Evolutionary conservation across 345 rosid species (phyloP), one percentile per base, ranked within the genome.

Genomic region (Citrus medica): DNA sequence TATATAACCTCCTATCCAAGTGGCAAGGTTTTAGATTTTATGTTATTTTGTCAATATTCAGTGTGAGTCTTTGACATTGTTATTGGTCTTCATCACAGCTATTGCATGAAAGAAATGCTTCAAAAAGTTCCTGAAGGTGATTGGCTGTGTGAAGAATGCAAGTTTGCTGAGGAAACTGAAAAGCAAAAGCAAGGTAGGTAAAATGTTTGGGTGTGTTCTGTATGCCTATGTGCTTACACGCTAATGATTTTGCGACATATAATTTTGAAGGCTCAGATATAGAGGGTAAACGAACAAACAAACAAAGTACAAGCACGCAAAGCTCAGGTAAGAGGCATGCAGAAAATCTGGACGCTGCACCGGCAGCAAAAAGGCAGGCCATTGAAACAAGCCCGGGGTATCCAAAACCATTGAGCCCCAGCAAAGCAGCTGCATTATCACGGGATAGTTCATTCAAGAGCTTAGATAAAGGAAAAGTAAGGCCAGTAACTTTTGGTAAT

Each of bases 141-240:
- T 68, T 97, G 99, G 99, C 88, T 94, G 17, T 97, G 99, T 79
- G 99, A 97, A 86, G 98, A 92, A 84, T 97, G 99, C 89, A 87
- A 92, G 85, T 76, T 88, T 76, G 83, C 88, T 21, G 97, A 92
- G 86, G 94, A 88, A 85, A 84, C 78, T 81, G 96, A 87, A 80
- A 89, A 76, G 59, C 94, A 80, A 75, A 89, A 90, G 85, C 92
- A 82, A 87, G 97, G 27, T 59, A 59, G 62, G 27, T 22, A 59
- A n/a, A 24, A 67, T 62, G 46, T 35, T 42, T 63, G 19, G 5
- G 67, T 77, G 77, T 51, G 4, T 40, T 61, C 25, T 14, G 40
- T 28, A 55, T 37, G 33, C 12, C 4, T 13, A 1, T 64, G 48
- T 60, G 7, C 61, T 61, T 69, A 67, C 25, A 24, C 62, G 77